These are phyloP conservation scores for Curvularia verruculosa DNA, from an alignment of 2,329 filamentous ascomycete genomes.

Conservation along the genomic window DNA sequence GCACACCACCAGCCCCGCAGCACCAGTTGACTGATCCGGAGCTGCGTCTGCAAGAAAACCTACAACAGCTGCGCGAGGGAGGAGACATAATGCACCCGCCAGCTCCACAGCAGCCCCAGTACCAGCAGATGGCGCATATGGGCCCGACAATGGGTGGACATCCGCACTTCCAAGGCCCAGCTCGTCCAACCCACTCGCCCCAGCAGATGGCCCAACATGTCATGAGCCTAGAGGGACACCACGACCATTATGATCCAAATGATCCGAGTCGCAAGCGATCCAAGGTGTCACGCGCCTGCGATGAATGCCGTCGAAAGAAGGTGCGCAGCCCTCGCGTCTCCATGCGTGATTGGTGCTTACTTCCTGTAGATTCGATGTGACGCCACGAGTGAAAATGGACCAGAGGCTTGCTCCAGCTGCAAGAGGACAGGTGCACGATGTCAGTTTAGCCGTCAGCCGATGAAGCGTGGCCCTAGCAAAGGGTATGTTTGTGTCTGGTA, in stretches of 20 bases:
- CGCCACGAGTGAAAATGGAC: conserved; percentile 49
- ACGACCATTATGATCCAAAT: conserved; percentile 43
- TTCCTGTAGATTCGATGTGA: conserved; percentile 48
- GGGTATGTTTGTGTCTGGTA: conserved; percentile 31
- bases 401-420: conserved; percentile 50
- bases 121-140: conserved; percentile 38
- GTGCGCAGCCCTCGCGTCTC: conserved; percentile 25
- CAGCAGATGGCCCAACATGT: conserved; percentile 50
- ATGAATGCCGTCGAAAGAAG: conserved; percentile 52
- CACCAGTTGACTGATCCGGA: conserved; percentile 42
- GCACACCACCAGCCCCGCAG: conserved; percentile 42
- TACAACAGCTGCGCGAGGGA: conserved; percentile 43
- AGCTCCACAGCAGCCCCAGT: conserved; percentile 37
- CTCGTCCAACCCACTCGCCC: conserved; percentile 46
- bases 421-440: conserved; percentile 50
- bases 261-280: conserved; percentile 48
- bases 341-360: conserved; percentile 21
- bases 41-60: conserved; percentile 43
- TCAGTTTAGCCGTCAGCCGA: conserved; percentile 50
- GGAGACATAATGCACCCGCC: conserved; percentile 41
- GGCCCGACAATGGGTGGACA: conserved; percentile 38
- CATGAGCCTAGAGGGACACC: conserved; percentile 47
- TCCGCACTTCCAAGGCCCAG: conserved; percentile 44
- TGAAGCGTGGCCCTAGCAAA: conserved; percentile 53
- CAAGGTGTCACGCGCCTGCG: conserved; percentile 52